phyloP scores from a whole-genome alignment of 768 basidiomycete species.

The Amanita muscaria region DNA sequence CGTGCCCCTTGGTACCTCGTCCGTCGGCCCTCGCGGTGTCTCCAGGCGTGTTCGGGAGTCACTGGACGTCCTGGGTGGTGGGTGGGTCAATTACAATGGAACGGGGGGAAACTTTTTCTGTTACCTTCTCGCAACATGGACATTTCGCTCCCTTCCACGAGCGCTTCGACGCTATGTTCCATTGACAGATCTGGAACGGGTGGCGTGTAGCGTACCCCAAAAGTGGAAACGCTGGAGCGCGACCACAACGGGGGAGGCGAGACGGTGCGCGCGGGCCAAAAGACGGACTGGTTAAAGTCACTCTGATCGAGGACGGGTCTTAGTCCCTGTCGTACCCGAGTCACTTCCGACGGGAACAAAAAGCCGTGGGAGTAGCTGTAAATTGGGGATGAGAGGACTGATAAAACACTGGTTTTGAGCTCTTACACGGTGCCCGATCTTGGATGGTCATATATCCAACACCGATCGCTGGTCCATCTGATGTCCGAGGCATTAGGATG shows the following conservation, averaged over 20 bases:
- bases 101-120: no score
- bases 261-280: constrained; percentile 18
- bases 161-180: constrained; percentile 74
- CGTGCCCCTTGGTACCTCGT: constrained; percentile 58
- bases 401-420: constrained; percentile 4
- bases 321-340: constrained; percentile 53
- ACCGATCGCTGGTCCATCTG: constrained; percentile 86
- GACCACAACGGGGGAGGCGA: constrained; percentile 54
- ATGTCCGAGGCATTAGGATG: constrained; percentile 76
- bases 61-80: constrained; percentile 41
- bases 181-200: constrained; percentile 60
- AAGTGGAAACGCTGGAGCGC: constrained; percentile 80
- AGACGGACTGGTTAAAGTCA: constrained; percentile 25
- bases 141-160: constrained; percentile 90
- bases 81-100: constrained; percentile 6
- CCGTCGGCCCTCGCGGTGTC: constrained; percentile 58
- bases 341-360: constrained; percentile 83
- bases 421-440: constrained; percentile 85
- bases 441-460: constrained; percentile 98
- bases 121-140: constrained; percentile 62
- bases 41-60: constrained; percentile 61
- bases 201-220: constrained; percentile 65
- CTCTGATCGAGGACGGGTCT: constrained; percentile 39
- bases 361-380: constrained; percentile 88
- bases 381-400: constrained; percentile 6